Percentiles rank a stretch among this genome's conserved stretches.
phyloP scores from a whole-genome alignment of 305 asterid genomes.

The Rubia peregrina region DNA sequence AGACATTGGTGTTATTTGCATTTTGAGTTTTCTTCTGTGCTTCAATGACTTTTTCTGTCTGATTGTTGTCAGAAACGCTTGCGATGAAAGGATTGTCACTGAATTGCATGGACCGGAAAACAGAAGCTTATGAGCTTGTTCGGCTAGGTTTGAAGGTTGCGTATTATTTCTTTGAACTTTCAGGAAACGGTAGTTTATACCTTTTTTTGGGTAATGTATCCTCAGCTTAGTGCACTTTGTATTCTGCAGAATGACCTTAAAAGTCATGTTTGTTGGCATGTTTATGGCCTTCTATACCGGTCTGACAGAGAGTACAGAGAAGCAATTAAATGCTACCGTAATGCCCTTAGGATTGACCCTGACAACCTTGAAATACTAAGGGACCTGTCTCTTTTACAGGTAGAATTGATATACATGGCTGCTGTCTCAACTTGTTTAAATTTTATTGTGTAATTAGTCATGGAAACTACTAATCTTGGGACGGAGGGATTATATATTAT shows the following conservation, averaged over 20 bases:
- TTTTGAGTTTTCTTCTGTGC: conserved; percentile 1
- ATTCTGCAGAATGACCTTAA: conserved; percentile 93
- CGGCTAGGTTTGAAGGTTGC: conserved; percentile 75
- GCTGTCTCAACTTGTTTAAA: background rate
- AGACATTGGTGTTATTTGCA: background rate
- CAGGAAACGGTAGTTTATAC: background rate
- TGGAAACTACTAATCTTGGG: background rate
- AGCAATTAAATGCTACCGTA: conserved; percentile 95
- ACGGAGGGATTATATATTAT: no score
- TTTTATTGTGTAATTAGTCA: background rate
- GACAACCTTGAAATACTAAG: conserved; percentile 96
- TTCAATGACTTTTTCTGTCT: conserved; percentile 3
- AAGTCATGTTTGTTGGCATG: conserved; percentile 99
- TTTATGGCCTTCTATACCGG: conserved; percentile 91
- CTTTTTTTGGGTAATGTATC: background rate
- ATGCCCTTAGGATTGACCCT: conserved; percentile 93
- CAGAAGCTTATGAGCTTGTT: conserved; percentile 98
- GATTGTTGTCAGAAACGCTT: conserved; percentile 65
- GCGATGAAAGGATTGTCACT: conserved; percentile 96
- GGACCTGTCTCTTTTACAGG: conserved; percentile 97
- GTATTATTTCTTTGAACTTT: conserved; percentile 5
- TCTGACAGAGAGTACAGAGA: conserved; percentile 99
- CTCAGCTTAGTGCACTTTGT: conserved; percentile 21
- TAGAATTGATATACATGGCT: conserved; percentile 21
- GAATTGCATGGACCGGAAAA: conserved; percentile 96